A percentile compares a stretch with the other conserved stretches of the same genome.
phyloP scores from a whole-genome alignment of 768 basidiomycete genomes.

The Auricularia sp. region DNA sequence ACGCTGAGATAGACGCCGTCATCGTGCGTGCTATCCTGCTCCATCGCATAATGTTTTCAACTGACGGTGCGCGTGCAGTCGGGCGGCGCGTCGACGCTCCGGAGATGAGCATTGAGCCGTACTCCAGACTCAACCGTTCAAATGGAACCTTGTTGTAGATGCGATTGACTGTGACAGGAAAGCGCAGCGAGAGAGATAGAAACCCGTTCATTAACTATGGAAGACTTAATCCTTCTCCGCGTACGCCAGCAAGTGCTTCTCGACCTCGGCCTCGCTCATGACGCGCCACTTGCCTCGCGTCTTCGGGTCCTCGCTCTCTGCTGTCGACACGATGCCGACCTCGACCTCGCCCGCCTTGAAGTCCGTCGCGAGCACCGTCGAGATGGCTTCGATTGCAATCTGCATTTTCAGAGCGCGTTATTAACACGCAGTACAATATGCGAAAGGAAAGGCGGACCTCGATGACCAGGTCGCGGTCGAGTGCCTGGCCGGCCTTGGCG shows the following conservation, averaged over 20 bases:
- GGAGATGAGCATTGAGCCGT: slow-evolving; percentile 9
- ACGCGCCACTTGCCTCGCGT: slow-evolving; percentile 69
- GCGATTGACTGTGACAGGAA: background rate
- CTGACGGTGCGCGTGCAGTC: slow-evolving; percentile 16
- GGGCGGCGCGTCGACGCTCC: slow-evolving; percentile 61
- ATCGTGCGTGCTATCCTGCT: slow-evolving; percentile 33
- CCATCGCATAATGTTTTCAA: slow-evolving; percentile 4
- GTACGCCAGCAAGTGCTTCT: slow-evolving; percentile 70
- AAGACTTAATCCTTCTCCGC: slow-evolving; percentile 71
- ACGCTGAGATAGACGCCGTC: slow-evolving; percentile 56
- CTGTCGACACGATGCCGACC: slow-evolving; percentile 80
- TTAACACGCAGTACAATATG: too few species aligned
- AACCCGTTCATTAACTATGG: background rate
- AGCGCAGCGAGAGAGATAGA: background rate
- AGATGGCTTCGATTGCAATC: slow-evolving; percentile 93
- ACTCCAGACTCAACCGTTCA: background rate
- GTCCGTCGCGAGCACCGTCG: slow-evolving; percentile 88
- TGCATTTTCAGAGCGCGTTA: too few species aligned
- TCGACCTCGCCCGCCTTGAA: slow-evolving; percentile 95
- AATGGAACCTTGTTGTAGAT: background rate
- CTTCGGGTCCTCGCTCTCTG: slow-evolving; percentile 62
- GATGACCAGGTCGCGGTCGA: slow-evolving; percentile 71
- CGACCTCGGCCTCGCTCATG: slow-evolving; percentile 67
- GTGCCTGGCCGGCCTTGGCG: slow-evolving; percentile 57
- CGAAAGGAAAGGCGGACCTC: too few species aligned